phyloP scores from a whole-genome alignment of 768 basidiomycete species.

The Phylloporus arenicola region DNA sequence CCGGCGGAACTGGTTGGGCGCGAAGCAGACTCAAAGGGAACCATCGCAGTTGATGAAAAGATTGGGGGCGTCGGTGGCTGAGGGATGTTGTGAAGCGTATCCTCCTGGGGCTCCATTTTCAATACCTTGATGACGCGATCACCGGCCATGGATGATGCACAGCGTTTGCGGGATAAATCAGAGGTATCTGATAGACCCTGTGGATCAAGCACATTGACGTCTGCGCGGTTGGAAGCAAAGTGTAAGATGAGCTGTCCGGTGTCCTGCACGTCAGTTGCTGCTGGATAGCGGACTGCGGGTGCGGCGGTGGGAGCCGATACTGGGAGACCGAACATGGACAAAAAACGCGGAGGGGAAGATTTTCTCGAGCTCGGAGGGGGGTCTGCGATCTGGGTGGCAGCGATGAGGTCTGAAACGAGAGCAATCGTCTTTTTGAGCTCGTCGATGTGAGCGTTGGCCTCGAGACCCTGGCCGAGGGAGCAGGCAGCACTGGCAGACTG shows the following conservation, averaged over 20 bases:
- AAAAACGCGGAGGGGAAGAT: conserved; percentile 23
- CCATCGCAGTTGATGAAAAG: conserved; percentile 24
- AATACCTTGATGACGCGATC: conserved; percentile 43
- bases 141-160: conserved; percentile 42
- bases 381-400: conserved; percentile 36
- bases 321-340: conserved; percentile 12
- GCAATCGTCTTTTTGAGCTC: conserved; percentile 51
- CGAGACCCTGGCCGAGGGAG: conserved; percentile 39
- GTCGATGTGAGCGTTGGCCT: conserved; percentile 48
- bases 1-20: conserved; percentile 32
- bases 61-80: conserved; percentile 16
- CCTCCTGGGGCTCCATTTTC: conserved; percentile 48
- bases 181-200: conserved; percentile 27
- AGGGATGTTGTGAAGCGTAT: conserved; percentile 26
- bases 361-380: conserved; percentile 30
- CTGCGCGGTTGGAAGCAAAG: conserved; percentile 13
- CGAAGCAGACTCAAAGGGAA: conserved; percentile 28
- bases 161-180: conserved; percentile 47
- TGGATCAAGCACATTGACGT: conserved; percentile 18
- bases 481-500: conserved; percentile 52
- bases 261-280: conserved; percentile 19
- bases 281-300: conserved; percentile 19
- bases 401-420: conserved; percentile 51
- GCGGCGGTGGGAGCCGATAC: conserved; percentile 41
- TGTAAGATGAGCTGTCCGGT: conserved; percentile 20